Conservation (phyloP, 495 filamentous ascomycete species). For the Penicillium samsonianum region DNA sequence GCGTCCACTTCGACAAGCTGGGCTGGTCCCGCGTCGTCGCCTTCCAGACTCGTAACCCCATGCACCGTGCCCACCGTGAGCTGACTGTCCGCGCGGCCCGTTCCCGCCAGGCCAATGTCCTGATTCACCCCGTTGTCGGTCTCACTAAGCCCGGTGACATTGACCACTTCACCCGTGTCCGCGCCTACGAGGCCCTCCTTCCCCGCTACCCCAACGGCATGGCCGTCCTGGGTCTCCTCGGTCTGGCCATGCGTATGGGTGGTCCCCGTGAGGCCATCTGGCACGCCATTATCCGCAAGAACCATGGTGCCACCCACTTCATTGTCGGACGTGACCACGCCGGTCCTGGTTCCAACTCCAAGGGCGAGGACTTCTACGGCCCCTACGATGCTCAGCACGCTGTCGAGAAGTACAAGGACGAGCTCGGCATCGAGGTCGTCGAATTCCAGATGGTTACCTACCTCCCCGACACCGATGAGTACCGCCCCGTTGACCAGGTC, state of each 20-base stretch:
- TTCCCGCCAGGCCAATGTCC: slow-evolving; percentile 92
- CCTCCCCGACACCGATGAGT: slow-evolving; percentile 94
- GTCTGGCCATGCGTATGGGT: slow-evolving; percentile 98
- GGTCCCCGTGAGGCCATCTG: slow-evolving; percentile 98
- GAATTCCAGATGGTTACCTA: slow-evolving; percentile 99
- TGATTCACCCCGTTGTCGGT: slow-evolving; percentile 98
- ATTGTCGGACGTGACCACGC: slow-evolving; percentile 98
- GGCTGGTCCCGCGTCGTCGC: slow-evolving; percentile 96
- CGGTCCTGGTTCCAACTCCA: slow-evolving; percentile 94
- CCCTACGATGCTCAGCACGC: slow-evolving; percentile 98
- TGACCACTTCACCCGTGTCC: slow-evolving; percentile 98
- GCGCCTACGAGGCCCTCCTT: slow-evolving; percentile 95
- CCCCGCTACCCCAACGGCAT: slow-evolving; percentile 99
- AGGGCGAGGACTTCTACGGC: slow-evolving; percentile 95
- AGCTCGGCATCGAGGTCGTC: slow-evolving; percentile 97
- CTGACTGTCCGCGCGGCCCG: slow-evolving; percentile 95
- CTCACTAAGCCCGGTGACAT: slow-evolving; percentile 99
- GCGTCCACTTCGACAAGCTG: slow-evolving; percentile 97
- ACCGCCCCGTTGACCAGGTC: slow-evolving; percentile 88
- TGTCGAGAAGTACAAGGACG: slow-evolving; percentile 92
- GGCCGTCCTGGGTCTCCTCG: slow-evolving; percentile 94
- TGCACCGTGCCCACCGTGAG: slow-evolving; percentile 98
- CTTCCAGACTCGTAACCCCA: slow-evolving; percentile 98
- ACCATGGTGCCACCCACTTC: slow-evolving; percentile 98
- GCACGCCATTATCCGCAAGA: slow-evolving; percentile 99